Conservation (phyloP, 257 asterid genomes). For the Solanum neorickii region DNA sequence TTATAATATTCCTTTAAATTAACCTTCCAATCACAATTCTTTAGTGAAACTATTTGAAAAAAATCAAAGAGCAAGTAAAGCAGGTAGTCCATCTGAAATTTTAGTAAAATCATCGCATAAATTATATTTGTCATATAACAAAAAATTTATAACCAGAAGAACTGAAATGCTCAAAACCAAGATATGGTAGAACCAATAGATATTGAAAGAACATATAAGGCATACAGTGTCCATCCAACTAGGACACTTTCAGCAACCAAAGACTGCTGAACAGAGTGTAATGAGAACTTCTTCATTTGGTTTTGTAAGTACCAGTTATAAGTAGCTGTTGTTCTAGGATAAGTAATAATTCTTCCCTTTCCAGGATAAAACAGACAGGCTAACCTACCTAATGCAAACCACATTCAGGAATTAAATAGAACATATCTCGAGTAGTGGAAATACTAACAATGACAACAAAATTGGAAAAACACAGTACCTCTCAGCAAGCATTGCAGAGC, state of each 20-base stretch:
- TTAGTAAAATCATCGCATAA: not conserved
- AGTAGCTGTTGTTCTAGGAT: not conserved
- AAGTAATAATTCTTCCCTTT: not conserved
- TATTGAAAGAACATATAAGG: not conserved
- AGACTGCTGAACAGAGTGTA: not conserved
- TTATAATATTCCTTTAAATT: not conserved
- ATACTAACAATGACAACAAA: not conserved
- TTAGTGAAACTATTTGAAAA: not conserved
- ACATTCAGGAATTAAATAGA: not conserved
- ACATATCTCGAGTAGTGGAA: not conserved
- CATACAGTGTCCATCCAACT: not conserved
- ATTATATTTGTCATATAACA: not conserved
- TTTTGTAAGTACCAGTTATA: not conserved
- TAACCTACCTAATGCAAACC: not conserved
- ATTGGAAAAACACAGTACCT: conserved; percentile 29
- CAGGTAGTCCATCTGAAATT: not conserved
- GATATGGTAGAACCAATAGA: not conserved
- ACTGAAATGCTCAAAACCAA: not conserved
- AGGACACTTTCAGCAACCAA: not conserved
- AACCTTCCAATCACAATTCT: not conserved
- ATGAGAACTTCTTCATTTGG: not conserved
- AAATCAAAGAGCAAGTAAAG: not conserved
- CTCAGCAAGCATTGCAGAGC: conserved; percentile 98
- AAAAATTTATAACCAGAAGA: not conserved
- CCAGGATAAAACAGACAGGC: not conserved